Evolutionary conservation across 805 yeast species (phyloP), one percentile per base, ranked within the genome.

Genomic region (Yarrowia alimentaria): DNA sequence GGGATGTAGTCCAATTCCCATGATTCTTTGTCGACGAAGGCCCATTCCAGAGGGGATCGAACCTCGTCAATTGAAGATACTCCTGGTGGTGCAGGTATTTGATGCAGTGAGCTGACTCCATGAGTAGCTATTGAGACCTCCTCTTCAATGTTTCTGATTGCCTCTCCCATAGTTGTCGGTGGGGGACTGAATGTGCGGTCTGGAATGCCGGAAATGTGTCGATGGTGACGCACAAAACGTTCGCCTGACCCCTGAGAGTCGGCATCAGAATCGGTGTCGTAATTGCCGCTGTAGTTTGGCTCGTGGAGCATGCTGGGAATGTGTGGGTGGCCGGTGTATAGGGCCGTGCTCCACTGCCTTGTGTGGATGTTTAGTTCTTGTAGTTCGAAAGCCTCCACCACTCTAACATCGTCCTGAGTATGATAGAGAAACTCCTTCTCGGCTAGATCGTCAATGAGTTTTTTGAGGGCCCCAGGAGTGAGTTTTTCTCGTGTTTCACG

Each of bases 1-100:
- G 88, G 87, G 40, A 81, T 18, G 16, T 47, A 70, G 64, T 87
- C 95, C 38, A 85, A 60, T 8, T 65, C 67, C 96, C 96, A 87
- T n/a, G n/a, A n/a, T n/a, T n/a, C n/a, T n/a, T n/a, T n/a, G n/a
- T n/a, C n/a, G n/a, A 48, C 6, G 29, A 50, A 57, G 13, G 24
- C 43, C 63, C 61, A 59, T 18, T 49, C 58, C 20, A 17, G 42
- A 3, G 64, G 65, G 21, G 61, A 56, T 21, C 43, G 38, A 19
- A 57, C 51, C 10, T 53, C 57, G 12, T 35, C 31, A 7, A 55
- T 24, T 5, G 24, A 12, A 5, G 20, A 21, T 6, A 43, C 50
- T 6, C 50, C 50, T n/a, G 35, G 22, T 11, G 50, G 50, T 6
- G 50, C 13, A 5, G 37, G 30, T 6, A 43, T 24, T 24, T 22